Conservation (phyloP, 768 basidiomycete genomes). For the Cantharellus anzutake region DNA sequence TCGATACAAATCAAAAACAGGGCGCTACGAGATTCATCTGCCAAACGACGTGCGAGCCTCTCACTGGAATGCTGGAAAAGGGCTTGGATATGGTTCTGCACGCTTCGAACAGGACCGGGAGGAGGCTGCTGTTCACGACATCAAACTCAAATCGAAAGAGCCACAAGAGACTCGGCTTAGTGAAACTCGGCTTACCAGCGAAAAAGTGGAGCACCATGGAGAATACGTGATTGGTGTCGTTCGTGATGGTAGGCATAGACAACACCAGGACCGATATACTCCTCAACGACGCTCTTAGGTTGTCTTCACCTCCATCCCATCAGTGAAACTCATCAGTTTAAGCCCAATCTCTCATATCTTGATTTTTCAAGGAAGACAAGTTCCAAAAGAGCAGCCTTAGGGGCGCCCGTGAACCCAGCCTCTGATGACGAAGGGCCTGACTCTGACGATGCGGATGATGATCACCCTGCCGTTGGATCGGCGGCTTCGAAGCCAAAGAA, state of each 20-base stretch:
- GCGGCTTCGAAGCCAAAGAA: conserved; percentile 12
- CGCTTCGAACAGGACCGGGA: conserved; percentile 52
- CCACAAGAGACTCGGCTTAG: conserved; percentile 42
- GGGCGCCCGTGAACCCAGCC: conserved; percentile 9
- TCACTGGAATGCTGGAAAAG: conserved; percentile 61
- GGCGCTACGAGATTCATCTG: conserved; percentile 55
- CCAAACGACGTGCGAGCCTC: conserved; percentile 66
- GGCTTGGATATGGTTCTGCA: conserved; percentile 44
- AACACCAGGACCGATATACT: background rate
- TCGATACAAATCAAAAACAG: conserved; percentile 43
- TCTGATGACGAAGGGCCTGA: conserved; percentile 9
- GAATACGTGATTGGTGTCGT: conserved; percentile 61
- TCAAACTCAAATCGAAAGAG: conserved; percentile 24
- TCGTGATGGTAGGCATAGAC: conserved; percentile 36
- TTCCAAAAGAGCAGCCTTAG: conserved; percentile 21
- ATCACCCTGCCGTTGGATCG: conserved; percentile 36
- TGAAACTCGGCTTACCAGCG: conserved; percentile 56
- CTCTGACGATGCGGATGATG: conserved; percentile 41
- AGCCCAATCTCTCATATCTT: conserved; percentile 66
- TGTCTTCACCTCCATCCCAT: conserved; percentile 63
- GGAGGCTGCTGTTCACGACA: conserved; percentile 8
- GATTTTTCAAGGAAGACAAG: conserved; percentile 50
- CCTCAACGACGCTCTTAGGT: conserved; percentile 22
- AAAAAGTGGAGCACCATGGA: conserved; percentile 44
- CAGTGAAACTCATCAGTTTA: conserved; percentile 59